These are phyloP conservation scores for Alliaria petiolata DNA, from an alignment of 345 rosid genomes.

Conservation along the genomic window DNA sequence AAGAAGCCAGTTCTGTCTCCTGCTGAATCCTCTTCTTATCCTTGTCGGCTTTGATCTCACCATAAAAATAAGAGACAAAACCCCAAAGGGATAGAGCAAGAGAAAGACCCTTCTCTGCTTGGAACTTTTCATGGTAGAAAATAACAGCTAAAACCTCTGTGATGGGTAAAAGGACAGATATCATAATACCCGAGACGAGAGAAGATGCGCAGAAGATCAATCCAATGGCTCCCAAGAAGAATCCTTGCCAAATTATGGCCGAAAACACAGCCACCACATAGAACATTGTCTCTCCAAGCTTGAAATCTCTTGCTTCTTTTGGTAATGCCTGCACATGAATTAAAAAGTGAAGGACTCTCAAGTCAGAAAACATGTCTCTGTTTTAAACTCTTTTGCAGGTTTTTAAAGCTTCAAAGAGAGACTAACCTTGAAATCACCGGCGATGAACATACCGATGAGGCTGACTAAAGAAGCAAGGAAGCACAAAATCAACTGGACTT, in stretches of 20 bases:
- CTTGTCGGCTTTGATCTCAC: slow-evolving; percentile 44
- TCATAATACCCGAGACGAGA: slow-evolving; percentile 48
- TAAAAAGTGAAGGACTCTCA: neutral
- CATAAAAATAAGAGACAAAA: slow-evolving; percentile 64
- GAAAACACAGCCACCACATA: slow-evolving; percentile 40
- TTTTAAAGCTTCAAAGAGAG: neutral
- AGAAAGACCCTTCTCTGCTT: slow-evolving; percentile 61
- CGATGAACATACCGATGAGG: slow-evolving; percentile 54
- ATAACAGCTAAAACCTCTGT: slow-evolving; percentile 66
- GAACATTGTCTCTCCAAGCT: slow-evolving; percentile 49
- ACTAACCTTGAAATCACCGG: slow-evolving; percentile 65
- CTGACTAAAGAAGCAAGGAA: slow-evolving; percentile 55
- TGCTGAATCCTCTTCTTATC: slow-evolving; percentile 16
- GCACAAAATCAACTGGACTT: slow-evolving; percentile 60
- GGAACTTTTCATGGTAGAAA: slow-evolving; percentile 61
- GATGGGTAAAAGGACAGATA: slow-evolving; percentile 48
- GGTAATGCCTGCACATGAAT: slow-evolving; percentile 45
- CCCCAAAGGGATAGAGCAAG: slow-evolving; percentile 75
- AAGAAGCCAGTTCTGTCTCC: slow-evolving; percentile 16
- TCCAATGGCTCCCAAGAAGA: slow-evolving; percentile 62
- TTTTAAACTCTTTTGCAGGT: neutral
- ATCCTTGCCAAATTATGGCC: slow-evolving; percentile 49
- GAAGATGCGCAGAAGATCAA: slow-evolving; percentile 57
- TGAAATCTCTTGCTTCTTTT: slow-evolving; percentile 55
- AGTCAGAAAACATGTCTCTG: neutral